Evolutionary conservation across 2,329 filamentous ascomycete genomes (phyloP).

Genomic region (Fusarium floridanum): DNA sequence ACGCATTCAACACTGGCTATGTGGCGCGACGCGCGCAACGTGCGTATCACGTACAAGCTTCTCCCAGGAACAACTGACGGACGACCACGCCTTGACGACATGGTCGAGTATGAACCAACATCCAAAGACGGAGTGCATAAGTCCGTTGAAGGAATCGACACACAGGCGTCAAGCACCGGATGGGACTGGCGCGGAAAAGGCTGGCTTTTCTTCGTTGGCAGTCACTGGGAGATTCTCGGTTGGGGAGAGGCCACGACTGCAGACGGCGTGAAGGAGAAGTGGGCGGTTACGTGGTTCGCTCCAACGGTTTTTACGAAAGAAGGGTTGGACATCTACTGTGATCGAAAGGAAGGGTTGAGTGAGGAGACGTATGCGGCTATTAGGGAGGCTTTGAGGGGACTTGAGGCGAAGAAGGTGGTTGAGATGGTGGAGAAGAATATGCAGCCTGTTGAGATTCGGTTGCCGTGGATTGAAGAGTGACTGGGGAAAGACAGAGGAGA

Average conservation of each 20-base stretch:
- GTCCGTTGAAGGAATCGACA: constrained; percentile 75
- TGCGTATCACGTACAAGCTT: constrained; percentile 80
- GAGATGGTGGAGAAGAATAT: constrained; percentile 63
- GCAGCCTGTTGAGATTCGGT: constrained; percentile 62
- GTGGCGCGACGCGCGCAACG: constrained; percentile 85
- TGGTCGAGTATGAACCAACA: constrained; percentile 76
- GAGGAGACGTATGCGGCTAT: constrained; percentile 69
- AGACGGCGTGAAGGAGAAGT: constrained; percentile 65
- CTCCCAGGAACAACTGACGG: constrained; percentile 58
- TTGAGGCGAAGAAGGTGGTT: constrained; percentile 68
- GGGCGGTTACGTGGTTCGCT: constrained; percentile 88
- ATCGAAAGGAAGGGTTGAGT: constrained; percentile 70
- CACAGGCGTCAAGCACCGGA: constrained; percentile 50
- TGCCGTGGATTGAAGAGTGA: constrained; percentile 61
- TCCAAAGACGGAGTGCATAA: constrained; percentile 64
- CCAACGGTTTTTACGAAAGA: constrained; percentile 87
- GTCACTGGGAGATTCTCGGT: constrained; percentile 85
- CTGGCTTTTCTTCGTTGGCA: constrained; percentile 77
- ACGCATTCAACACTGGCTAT: constrained; percentile 82
- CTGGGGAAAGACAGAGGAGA: background rate
- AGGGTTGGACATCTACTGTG: constrained; percentile 82
- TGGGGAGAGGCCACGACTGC: constrained; percentile 70
- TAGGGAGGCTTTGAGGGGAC: constrained; percentile 60
- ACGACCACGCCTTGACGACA: constrained; percentile 72
- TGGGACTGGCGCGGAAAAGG: constrained; percentile 87